These are phyloP conservation scores for Pseudogymnoascus sp. DNA, from an alignment of 2,329 filamentous ascomycete species.

Conservation along the genomic window DNA sequence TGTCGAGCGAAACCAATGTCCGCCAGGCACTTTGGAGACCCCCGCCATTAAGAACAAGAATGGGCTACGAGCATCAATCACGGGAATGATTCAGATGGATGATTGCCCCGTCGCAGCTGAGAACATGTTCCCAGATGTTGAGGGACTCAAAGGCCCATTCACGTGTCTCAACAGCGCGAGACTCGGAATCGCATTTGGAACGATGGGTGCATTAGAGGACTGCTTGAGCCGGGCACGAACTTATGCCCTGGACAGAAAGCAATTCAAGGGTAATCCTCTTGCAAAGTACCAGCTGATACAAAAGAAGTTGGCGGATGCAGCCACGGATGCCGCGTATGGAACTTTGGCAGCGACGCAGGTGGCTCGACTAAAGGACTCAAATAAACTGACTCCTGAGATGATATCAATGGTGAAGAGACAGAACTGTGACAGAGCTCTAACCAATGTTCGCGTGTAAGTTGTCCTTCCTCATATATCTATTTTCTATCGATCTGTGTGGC, in stretches of 20 bases:
- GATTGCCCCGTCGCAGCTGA: constrained; percentile 77
- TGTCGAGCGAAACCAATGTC: constrained; percentile 76
- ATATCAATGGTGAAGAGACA: constrained; percentile 94
- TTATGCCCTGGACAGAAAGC: constrained; percentile 87
- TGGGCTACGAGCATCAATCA: constrained; percentile 84
- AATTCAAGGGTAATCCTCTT: constrained; percentile 92
- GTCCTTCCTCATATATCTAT: background rate
- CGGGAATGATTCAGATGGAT: constrained; percentile 96
- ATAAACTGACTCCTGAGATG: constrained; percentile 86
- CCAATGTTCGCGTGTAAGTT: constrained; percentile 56
- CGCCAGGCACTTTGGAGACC: constrained; percentile 81
- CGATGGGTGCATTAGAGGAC: constrained; percentile 90
- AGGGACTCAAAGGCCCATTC: constrained; percentile 84
- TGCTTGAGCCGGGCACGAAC: constrained; percentile 71
- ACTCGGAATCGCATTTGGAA: constrained; percentile 88
- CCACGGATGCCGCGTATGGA: constrained; percentile 84
- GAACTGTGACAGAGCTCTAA: constrained; percentile 89
- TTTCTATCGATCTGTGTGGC: background rate
- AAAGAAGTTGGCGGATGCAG: constrained; percentile 92
- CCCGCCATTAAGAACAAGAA: constrained; percentile 93
- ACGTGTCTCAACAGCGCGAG: constrained; percentile 89
- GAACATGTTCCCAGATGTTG: constrained; percentile 89
- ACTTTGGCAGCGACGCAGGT: constrained; percentile 88
- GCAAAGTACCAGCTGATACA: constrained; percentile 95
- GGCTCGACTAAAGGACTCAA: constrained; percentile 84